Evolutionary conservation across 2,329 filamentous ascomycete genomes (phyloP).

Genomic region (Calonectria montana): DNA sequence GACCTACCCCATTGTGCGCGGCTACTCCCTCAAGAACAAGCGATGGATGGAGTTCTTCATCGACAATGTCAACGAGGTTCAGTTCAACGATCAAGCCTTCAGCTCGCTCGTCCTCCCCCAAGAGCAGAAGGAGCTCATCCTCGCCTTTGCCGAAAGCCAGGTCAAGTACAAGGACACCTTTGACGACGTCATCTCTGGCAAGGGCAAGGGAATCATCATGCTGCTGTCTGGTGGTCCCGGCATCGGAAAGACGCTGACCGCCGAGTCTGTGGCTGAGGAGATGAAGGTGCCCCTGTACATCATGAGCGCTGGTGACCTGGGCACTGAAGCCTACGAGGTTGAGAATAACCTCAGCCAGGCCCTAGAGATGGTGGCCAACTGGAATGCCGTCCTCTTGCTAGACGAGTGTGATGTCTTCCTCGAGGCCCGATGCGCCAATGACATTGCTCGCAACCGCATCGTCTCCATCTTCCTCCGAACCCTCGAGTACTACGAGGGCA

Average conservation of each 20-base stretch:
- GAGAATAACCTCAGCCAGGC: conserved; percentile 66
- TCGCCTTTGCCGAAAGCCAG: conserved; percentile 62
- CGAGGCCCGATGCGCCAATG: conserved; percentile 48
- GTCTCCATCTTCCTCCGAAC: conserved; percentile 55
- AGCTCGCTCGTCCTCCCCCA: conserved; percentile 60
- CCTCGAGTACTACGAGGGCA: conserved; percentile 61
- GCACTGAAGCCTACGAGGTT: conserved; percentile 72
- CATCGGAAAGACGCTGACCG: conserved; percentile 62
- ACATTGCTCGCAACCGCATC: conserved; percentile 48
- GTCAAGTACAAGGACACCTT: conserved; percentile 55
- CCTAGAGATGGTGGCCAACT: conserved; percentile 74
- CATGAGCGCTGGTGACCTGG: conserved; percentile 75
- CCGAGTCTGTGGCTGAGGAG: conserved; percentile 62
- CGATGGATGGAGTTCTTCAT: conserved; percentile 63
- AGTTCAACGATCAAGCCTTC: conserved; percentile 62
- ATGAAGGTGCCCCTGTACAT: conserved; percentile 62
- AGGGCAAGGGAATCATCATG: conserved; percentile 63
- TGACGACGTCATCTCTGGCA: conserved; percentile 64
- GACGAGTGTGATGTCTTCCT: conserved; percentile 57
- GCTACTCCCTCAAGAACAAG: conserved; percentile 61
- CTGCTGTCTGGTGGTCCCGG: conserved; percentile 61
- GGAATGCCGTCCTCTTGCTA: conserved; percentile 53
- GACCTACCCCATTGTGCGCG: conserved; percentile 54
- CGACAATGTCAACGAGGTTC: conserved; percentile 56
- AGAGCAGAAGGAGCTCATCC: conserved; percentile 63